Base-by-base conservation (phyloP, 495 filamentous ascomycete species). In the Penicillium cosmopolitanum region DNA sequence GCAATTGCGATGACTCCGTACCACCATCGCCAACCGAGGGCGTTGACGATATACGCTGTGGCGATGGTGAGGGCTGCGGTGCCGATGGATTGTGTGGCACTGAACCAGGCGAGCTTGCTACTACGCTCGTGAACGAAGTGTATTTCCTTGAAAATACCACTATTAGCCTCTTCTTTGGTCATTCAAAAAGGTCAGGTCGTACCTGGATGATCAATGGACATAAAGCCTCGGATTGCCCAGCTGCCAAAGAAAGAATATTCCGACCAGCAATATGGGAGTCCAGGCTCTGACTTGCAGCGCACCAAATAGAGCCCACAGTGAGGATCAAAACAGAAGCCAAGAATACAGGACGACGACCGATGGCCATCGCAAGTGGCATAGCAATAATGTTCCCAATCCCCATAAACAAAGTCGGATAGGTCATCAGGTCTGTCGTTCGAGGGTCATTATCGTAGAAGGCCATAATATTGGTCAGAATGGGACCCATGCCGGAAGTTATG, bases 371-470 rank as follows among this genome's bases (percentile, higher is more conserved):
- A 48, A 56, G 60, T 3, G 68, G 68, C 61, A 71, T 68, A 18
- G 63, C 23, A n/a, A 71, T 65, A 0, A 71, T 34, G 46, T 71
- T 71, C 2, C 65, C 68, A 15, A 71, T 40, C 5, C 68, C 68
- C 68, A 71, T 71, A 61, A 71, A 71, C 23, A 71, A 44, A 1
- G 68, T 71, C 23, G 68, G 68, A 35, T 71, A 68, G 1, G 65
- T 68, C 52, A 67, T 28, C 13, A 71, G 63, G 43, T 71, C 68
- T 36, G 60, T 64, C 2, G 58, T 58, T 5, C 58, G 61, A 1
- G 55, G n/a, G 43, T 68, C 56, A 33, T 71, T 35, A 4, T 61
- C 63, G 33, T 71, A 71, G 44, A 50, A 55, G 7, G 57, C 51
- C 50, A 51, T 50, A 5, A 66, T 56, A 5, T 56, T 47, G 2